These are phyloP conservation scores for Plectosphaerella sp. DNA, from an alignment of 2,329 filamentous ascomycete genomes.

Conservation along the genomic window DNA sequence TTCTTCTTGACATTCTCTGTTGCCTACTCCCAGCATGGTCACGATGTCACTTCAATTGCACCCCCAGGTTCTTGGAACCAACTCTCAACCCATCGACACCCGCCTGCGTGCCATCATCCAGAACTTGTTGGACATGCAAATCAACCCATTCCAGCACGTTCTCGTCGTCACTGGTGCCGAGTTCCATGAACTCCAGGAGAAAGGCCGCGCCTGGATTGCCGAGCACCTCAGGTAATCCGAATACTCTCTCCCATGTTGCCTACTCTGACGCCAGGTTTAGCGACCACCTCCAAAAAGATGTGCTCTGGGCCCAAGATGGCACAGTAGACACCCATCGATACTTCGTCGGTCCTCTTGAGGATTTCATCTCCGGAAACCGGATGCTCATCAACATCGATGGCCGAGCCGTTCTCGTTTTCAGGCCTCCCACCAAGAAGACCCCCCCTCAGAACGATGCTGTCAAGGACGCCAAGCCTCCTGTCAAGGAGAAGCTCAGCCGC, in stretches of 20 bases:
- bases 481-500: constrained; percentile 17
- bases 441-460: background rate
- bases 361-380: background rate
- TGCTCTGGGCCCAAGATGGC: constrained; percentile 1
- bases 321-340: background rate
- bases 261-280: background rate
- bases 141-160: background rate
- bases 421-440: background rate
- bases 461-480: constrained; percentile 16
- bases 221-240: background rate
- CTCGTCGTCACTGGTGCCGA: background rate
- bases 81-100: background rate
- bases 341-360: background rate
- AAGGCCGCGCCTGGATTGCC: background rate
- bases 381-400: constrained; percentile 1
- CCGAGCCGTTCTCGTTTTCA: background rate
- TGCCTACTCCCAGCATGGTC: background rate
- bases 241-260: too few relatives aligned
- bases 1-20: background rate
- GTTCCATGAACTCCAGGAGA: background rate
- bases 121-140: background rate
- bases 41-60: background rate
- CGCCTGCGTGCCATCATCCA: background rate
- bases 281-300: background rate
- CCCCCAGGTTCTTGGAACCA: background rate